Evolutionary conservation across 805 yeast genomes (phyloP), one percentile per base, ranked within the genome.

Genomic region (Candida sphagnicola): DNA sequence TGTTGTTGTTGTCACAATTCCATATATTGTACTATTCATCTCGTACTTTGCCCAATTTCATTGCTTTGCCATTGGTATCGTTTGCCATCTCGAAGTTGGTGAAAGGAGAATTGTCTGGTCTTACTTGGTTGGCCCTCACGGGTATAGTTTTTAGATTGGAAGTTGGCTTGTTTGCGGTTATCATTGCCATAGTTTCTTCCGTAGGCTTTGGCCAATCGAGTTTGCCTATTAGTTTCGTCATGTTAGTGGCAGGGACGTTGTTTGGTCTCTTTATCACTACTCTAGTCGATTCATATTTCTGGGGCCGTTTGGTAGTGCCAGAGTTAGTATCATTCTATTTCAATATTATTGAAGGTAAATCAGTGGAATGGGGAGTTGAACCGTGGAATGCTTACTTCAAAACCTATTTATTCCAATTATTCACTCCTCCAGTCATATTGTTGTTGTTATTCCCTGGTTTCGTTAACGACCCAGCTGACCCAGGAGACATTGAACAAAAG

Each of bases 1-100:
- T 83, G 2, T 70, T 89, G 40, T 67, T 72, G 28, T 60, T 75
- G 40, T 58, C 84, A 6, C 93, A 89, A 56, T 91, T 90, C 63
- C 97, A 91, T 56, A 44, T 87, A 14, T 61, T 82, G 43, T 91
- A 69, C 63, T 91, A 91, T 56, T 70, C 85, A n/a, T 73, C 95
- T 2, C 71, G 97, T 48, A 78, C 95, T 0, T 67, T 91, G 41
- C 96, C 97, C n/a, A 91, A 91, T 59, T 84, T 83, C 49, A 64
- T 90, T 41, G 89, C 85, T 2, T 64, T 91, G 38, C 96, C 97
- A 3, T 52, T 86, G 26, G 81, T 82, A 3, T 75, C 76, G 39
- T 49, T 62, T 33, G 83, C 84, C 0, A 46, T 83, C 31, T 66
- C 78, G 4, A 67, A 66, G 50, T 49, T 79, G 12, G 47, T 86